These are phyloP conservation scores for Sisymbrium altissimum DNA, from an alignment of 345 rosid genomes.

Conservation along the genomic window DNA sequence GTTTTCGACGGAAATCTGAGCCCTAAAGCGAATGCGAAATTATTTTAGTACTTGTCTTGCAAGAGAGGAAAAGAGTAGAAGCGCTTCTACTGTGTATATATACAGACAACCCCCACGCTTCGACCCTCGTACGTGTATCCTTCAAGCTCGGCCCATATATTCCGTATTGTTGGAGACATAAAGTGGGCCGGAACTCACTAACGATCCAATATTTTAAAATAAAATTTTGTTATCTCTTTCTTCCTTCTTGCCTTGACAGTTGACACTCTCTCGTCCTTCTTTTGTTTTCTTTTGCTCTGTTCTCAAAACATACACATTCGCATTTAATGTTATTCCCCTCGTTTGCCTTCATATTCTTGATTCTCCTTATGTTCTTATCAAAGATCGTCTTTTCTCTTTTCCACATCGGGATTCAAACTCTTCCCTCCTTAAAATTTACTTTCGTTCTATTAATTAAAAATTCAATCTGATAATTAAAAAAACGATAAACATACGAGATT, in stretches of 20 bases:
- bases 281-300: slow-evolving; percentile 12
- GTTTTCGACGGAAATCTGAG: slow-evolving; percentile 3
- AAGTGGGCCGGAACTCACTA: too few relatives aligned
- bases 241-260: slow-evolving; percentile 34
- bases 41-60: background rate
- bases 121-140: background rate
- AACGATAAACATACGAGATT: too few relatives aligned
- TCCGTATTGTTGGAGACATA: background rate
- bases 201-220: too few relatives aligned
- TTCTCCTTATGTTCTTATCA: slow-evolving; percentile 1
- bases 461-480: too few relatives aligned
- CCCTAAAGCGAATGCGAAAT: background rate
- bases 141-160: background rate
- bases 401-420: too few relatives aligned
- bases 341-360: background rate
- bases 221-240: too few relatives aligned
- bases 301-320: background rate
- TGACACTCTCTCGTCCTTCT: slow-evolving; percentile 30
- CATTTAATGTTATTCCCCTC: slow-evolving; percentile 4
- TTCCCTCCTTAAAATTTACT: too few relatives aligned
- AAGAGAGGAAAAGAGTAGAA: slow-evolving; percentile 19
- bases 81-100: background rate
- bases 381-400: too few relatives aligned
- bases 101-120: too few relatives aligned
- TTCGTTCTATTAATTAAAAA: too few relatives aligned